Evolutionary conservation across 495 filamentous ascomycete genomes (phyloP), one percentile per base, ranked within the genome.

Genomic region (Xylaria curta): DNA sequence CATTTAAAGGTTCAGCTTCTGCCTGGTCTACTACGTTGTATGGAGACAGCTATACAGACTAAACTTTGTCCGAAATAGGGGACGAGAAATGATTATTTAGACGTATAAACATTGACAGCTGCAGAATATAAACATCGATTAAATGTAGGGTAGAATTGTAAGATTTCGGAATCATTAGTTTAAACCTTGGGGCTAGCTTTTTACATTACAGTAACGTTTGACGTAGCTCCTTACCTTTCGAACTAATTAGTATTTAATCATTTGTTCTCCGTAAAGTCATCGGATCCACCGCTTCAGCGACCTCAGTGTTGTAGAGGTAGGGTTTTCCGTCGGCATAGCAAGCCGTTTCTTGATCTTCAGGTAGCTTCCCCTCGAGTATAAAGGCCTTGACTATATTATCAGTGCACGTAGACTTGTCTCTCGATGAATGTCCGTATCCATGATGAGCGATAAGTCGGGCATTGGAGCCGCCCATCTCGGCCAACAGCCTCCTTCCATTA

Each of bases 251-350:
- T 62, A 73, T 67, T 40, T 44, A 6, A 33, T 76, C 17, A 62
- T 79, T 73, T 44, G 74, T 69, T 31, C 13, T 31, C 58, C 59
- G 63, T 28, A 17, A 21, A 53, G 33, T 46, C 46, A 54, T 15
- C 4, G 28, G 26, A 5, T 70, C 59, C 38, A 42, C 38, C 28
- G 28, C 28, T 4, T 47, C 36, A 44, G 46, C 24, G 54, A 59
- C 21, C 51, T 76, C 68, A 28, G 71, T 58, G 10, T 74, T 75
- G 26, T 84, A 83, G 5, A 80, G 73, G 68, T 84, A 85, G 12
- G 84, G 84, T 74, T 84, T 85, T 69, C 79, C 77, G 60, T 85
- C 78, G 1, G 84, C 81, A 71, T 78, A 83, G 56, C 82, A 85
- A 53, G 72, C 68, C 26, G 81, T 83, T 71, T 84, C 82, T 21